Conservation (phyloP, 2,329 filamentous ascomycete genomes). For the Biscogniauxia sp. region DNA sequence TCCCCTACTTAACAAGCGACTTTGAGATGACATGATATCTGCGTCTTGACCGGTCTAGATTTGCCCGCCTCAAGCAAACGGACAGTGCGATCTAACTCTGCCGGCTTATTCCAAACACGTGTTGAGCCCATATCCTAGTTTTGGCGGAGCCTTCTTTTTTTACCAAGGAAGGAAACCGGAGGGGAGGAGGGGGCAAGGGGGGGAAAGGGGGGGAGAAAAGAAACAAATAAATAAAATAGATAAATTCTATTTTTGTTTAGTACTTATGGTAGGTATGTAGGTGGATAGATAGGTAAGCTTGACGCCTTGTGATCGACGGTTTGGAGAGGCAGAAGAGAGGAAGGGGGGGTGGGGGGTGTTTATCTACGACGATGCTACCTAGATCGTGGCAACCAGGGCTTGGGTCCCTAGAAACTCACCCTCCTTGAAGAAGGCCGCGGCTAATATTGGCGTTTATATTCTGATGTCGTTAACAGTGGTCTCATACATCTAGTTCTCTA, state of each 20-base stretch:
- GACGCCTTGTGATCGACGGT: background rate
- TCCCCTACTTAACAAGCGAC: constrained; percentile 10
- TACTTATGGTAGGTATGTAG: no score
- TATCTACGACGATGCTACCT: background rate
- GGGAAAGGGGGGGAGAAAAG: no score
- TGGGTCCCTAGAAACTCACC: background rate
- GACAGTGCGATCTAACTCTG: constrained; percentile 17
- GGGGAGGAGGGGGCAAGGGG: no score
- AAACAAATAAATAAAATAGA: background rate
- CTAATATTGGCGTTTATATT: background rate
- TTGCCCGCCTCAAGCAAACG: constrained; percentile 11
- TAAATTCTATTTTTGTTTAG: no score
- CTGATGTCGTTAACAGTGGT: constrained; percentile 3
- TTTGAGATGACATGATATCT: constrained; percentile 18
- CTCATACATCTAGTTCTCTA: constrained; percentile 13
- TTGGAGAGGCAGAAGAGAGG: background rate
- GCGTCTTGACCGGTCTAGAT: constrained; percentile 20
- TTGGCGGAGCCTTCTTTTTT: background rate
- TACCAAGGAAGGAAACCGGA: background rate
- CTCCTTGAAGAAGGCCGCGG: background rate
- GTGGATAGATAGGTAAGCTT: background rate
- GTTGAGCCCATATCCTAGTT: constrained; percentile 1
- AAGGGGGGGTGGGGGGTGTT: no score
- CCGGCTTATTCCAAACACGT: constrained; percentile 5
- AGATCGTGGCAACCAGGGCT: background rate